These are phyloP conservation scores for Apiotrichum brassicae DNA, from an alignment of 1,284 basidiomycete species.

Conservation along the genomic window DNA sequence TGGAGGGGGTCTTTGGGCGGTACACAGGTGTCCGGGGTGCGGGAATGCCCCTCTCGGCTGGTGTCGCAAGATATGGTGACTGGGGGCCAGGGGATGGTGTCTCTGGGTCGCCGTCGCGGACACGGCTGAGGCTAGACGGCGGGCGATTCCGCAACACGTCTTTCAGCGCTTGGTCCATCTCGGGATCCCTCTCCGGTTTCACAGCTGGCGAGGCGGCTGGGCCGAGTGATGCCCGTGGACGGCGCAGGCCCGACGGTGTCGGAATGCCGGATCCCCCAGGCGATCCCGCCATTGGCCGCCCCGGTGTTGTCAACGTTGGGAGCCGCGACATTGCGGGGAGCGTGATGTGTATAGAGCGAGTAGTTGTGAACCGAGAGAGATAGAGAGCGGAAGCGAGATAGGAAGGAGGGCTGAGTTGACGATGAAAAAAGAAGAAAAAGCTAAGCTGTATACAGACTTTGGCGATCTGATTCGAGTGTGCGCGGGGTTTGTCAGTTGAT, in stretches of 20 bases:
- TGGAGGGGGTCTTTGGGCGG: conserved; percentile 27
- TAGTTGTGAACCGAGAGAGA: too few species aligned
- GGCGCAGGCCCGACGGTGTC: conserved; percentile 28
- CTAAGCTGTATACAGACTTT: too few species aligned
- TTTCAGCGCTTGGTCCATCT: conserved; percentile 37
- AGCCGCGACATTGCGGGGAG: conserved; percentile 32
- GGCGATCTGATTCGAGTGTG: too few species aligned
- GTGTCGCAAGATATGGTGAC: conserved; percentile 1
- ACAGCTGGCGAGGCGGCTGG: conserved; percentile 12
- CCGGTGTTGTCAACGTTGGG: conserved; percentile 38
- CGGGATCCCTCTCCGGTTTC: conserved; percentile 16
- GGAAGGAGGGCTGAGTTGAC: too few species aligned
- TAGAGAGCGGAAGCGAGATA: too few species aligned
- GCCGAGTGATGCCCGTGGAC: conserved; percentile 40
- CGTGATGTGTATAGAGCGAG: too few species aligned
- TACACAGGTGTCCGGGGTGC: conserved; percentile 31
- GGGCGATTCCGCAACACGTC: conserved; percentile 20
- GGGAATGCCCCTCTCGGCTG: conserved; percentile 6
- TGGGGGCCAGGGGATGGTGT: conserved; percentile 4
- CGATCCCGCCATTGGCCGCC: conserved; percentile 18
- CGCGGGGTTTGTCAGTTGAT: too few species aligned
- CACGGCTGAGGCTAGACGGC: conserved; percentile 1
- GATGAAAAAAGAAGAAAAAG: too few species aligned
- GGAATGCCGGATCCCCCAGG: conserved; percentile 30
- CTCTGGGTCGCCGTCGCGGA: conserved; percentile 23